These are phyloP conservation scores for Saturnispora besseyi DNA, from an alignment of 805 yeast genomes.

Conservation along the genomic window DNA sequence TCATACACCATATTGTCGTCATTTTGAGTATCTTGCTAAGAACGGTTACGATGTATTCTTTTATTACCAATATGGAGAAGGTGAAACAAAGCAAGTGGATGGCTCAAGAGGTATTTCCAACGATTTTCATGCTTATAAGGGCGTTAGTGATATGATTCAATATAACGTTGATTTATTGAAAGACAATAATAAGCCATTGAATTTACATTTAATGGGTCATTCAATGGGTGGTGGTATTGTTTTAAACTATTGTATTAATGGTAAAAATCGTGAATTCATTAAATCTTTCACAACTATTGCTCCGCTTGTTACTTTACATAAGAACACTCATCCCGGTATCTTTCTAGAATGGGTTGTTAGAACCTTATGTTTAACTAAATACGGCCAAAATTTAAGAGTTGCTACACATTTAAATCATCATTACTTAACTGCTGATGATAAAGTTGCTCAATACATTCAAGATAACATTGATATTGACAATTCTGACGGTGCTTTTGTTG, in stretches of 20 bases:
- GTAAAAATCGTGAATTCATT: conserved; percentile 39
- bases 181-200: conserved; percentile 22
- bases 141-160: conserved; percentile 49
- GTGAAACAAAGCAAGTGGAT: conserved; percentile 46
- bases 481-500: conserved; percentile 47
- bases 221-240: conserved; percentile 79
- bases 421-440: conserved; percentile 42
- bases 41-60: conserved; percentile 57
- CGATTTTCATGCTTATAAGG: conserved; percentile 48
- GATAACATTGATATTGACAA: conserved; percentile 32
- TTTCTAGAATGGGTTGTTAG: conserved; percentile 36
- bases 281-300: conserved; percentile 43
- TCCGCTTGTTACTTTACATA: conserved; percentile 53
- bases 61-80: conserved; percentile 73
- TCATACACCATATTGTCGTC: conserved; percentile 37
- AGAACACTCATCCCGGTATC: conserved; percentile 47
- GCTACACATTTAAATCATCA: conserved; percentile 48
- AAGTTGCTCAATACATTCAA: conserved; percentile 37
- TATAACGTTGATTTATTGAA: conserved; percentile 30
- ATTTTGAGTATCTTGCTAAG: conserved; percentile 43
- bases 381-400: conserved; percentile 30
- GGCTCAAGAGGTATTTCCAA: conserved; percentile 45
- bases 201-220: conserved; percentile 52
- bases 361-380: conserved; percentile 37
- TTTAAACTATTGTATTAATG: conserved; percentile 52